A percentile compares a stretch with the other conserved stretches of the same genome.
Evolutionary conservation across 208 protist species (phyloP).

Genomic region (Wallacemonas rigidus): DNA sequence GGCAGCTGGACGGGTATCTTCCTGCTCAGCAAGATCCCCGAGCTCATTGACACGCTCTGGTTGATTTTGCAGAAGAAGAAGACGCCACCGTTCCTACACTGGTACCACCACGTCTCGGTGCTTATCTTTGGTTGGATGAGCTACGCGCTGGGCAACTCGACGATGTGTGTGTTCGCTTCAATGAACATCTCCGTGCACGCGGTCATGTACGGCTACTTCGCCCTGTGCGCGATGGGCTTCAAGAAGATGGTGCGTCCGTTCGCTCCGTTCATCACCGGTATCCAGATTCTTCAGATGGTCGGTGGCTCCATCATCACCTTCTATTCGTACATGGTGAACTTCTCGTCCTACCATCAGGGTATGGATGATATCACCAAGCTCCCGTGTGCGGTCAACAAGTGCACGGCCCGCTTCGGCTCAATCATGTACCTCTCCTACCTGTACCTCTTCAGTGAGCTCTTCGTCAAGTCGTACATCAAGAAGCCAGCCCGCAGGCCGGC

Average conservation of each 20-base stretch:
- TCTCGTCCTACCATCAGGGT: conserved; percentile 37
- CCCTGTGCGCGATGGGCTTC: conserved; percentile 60
- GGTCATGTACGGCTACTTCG: conserved; percentile 96
- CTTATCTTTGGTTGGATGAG: conserved; percentile 90
- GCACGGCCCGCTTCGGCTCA: conserved; percentile 53
- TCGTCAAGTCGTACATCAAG: conserved; percentile 77
- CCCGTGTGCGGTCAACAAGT: conserved; percentile 51
- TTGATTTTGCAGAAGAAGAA: conserved; percentile 84
- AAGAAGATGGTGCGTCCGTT: conserved; percentile 68
- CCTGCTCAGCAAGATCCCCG: conserved; percentile 78
- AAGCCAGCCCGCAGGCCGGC: conserved; percentile 10
- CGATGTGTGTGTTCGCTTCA: conserved; percentile 74
- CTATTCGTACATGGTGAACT: conserved; percentile 49
- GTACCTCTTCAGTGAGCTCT: conserved; percentile 88
- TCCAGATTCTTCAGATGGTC: conserved; percentile 95
- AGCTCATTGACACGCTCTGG: conserved; percentile 86
- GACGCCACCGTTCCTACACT: conserved; percentile 84
- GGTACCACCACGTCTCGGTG: conserved; percentile 95
- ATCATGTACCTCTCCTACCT: conserved; percentile 93
- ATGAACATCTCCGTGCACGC: conserved; percentile 95
- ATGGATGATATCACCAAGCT: conserved; percentile 43
- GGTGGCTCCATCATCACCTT: conserved; percentile 44
- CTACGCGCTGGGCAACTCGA: conserved; percentile 50
- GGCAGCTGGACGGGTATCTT: conserved; percentile 79
- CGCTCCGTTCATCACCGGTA: conserved; percentile 80